Base-by-base conservation (phyloP, 2,329 filamentous ascomycete genomes). In the Xylaria sp. region DNA sequence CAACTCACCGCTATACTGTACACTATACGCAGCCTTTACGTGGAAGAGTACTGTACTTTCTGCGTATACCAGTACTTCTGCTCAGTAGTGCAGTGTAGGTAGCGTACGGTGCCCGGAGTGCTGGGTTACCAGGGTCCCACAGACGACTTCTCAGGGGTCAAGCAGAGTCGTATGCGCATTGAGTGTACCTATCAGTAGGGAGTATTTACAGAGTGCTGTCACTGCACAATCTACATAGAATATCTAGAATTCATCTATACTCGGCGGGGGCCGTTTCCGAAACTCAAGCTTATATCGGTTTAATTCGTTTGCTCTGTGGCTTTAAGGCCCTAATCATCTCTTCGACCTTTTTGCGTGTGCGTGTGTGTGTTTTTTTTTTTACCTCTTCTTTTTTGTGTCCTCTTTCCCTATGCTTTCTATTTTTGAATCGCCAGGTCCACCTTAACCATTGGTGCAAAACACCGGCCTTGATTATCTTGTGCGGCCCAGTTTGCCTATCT, bases 171-270 rank as follows among this genome's bases (percentile, higher is more conserved):
- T 64, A 70, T 37, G 34, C 34, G 34, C 8, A 37, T 34, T 34
- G 5, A 34, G 9, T 34, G 31, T 37, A 37, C 34, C 34, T 37
- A 37, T 37, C 62, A 15, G 61, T 25, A 51, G 23, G 58, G 7
- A n/a, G 41, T 44, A 51, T 41, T 48, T 65, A 68, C 58, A 57
- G 61, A 41, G 48, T 46, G 54, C 52, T 69, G 63, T 44, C 57
- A 61, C 48, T 69, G 69, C 50, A 63, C 37, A 60, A 59, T 52
- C 62, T 69, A 66, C 41, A 44, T 44, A 39, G 28, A 23, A 31
- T 59, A 51, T 63, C 63, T 69, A 51, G 52, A 57, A 57, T 54
- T 65, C 67, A 70, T 64, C 54, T 66, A 37, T 62, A 65, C 57
- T 69, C n/a, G 12, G 60, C 50, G 41, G 55, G 55, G 48, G 48